A percentile compares a stretch with the other conserved stretches of the same genome.
phyloP scores from a whole-genome alignment of 2,329 filamentous ascomycete genomes.

The Fusarium humuli region DNA sequence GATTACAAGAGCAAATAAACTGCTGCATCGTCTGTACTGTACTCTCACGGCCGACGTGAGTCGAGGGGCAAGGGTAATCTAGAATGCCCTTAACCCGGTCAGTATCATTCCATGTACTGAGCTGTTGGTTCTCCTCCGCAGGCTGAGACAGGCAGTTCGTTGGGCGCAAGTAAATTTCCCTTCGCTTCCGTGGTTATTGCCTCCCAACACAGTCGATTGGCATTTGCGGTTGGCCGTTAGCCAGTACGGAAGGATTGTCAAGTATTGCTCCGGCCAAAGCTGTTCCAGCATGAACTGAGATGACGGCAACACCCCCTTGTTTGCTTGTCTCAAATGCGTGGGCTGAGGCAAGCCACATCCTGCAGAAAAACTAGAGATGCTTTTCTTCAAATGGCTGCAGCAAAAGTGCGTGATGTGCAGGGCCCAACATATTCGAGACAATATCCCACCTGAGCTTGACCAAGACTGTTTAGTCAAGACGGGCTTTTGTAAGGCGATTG shows the following conservation, averaged over 20 bases:
- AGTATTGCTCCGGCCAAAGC: background rate
- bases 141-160: slow-evolving; percentile 48
- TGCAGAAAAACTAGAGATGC: slow-evolving; percentile 12
- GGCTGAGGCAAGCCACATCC: slow-evolving; percentile 25
- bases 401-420: slow-evolving; percentile 7
- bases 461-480: background rate
- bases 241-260: background rate
- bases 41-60: slow-evolving; percentile 24
- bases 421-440: slow-evolving; percentile 12
- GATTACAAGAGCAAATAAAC: slow-evolving; percentile 33
- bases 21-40: slow-evolving; percentile 17
- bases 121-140: slow-evolving; percentile 50
- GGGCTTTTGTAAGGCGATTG: background rate
- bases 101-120: slow-evolving; percentile 28
- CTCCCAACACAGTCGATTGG: background rate
- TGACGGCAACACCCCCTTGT: slow-evolving; percentile 19
- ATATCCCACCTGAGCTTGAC: background rate
- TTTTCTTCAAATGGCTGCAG: slow-evolving; percentile 17
- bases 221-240: slow-evolving; percentile 8
- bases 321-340: slow-evolving; percentile 13
- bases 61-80: slow-evolving; percentile 31
- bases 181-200: slow-evolving; percentile 17
- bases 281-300: background rate
- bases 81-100: slow-evolving; percentile 36
- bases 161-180: slow-evolving; percentile 1